Evolutionary conservation across 164 flowering plant genomes (phyloP), one percentile per base, ranked within the genome.

Genomic region (Annona squamosa): DNA sequence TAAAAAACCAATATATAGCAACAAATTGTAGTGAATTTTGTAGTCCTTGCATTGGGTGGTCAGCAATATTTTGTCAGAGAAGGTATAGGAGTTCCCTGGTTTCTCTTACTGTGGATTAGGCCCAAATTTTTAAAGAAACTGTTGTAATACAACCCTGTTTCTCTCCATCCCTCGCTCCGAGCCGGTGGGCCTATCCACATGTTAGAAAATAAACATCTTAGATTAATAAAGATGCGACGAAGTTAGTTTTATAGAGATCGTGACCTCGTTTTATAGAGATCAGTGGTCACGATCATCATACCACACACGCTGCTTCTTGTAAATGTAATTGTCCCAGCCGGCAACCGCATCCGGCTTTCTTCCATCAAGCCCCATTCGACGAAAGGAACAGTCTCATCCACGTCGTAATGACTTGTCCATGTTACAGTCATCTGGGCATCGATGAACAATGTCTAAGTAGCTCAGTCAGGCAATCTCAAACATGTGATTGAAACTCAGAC

Each of bases 111-210:
- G 65, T 17, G 78, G 61, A 76, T 90, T 91, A 12, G 98, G 98
- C 98, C 98, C 77, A 92, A 78, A 47, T 89, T 78, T 66, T 85
- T 85, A 57, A 92, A 77, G 79, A 92, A 92, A 79, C 97, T 88
- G 1, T 97, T 92, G 72, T 94, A 97, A 46, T 89, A 85, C 80
- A 87, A 94, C 42, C 98, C 98, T 52, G 97, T 97, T 79, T 92
- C 92, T 72, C 97, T 89, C 97, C 97, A 92, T 2, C 97, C 97
- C 72, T 90, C 90, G 0, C 91, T 88, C 46, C 91, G 77, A 71
- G 98, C 98, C 48, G 98, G 97, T 76, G 89, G 45, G 74, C 93
- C 98, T 94, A 81, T 26, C 37, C 37, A 26, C 37, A 26, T 26
- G 37, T 26, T 65, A 80, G n/a, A 62, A 68, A 44, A 9, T 6